phyloP scores from a whole-genome alignment of 768 basidiomycete species.

The Polyporus arcularius region DNA sequence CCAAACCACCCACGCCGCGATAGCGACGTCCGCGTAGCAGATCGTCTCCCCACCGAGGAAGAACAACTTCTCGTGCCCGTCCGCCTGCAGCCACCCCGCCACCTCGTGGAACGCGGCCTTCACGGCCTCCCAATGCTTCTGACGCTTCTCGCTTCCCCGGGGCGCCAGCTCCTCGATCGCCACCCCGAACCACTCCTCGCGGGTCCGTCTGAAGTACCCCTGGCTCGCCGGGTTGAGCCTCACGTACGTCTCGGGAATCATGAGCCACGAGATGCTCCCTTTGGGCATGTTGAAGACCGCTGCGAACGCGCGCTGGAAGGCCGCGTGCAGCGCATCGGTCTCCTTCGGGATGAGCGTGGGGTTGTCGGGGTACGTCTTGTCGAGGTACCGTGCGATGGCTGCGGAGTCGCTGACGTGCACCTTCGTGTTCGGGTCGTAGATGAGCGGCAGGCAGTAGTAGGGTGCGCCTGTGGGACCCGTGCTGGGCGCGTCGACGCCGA shows the following conservation, averaged over 20 bases:
- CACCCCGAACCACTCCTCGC: constrained; percentile 33
- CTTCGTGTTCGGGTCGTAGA: constrained; percentile 30
- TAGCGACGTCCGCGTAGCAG: constrained; percentile 38
- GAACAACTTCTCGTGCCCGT: constrained; percentile 28
- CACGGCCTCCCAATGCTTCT: constrained; percentile 28
- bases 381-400: constrained; percentile 31
- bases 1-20: constrained; percentile 40
- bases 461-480: constrained; percentile 25
- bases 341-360: constrained; percentile 35
- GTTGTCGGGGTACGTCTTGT: constrained; percentile 32
- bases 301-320: constrained; percentile 24
- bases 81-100: constrained; percentile 33
- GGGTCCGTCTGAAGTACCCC: constrained; percentile 35
- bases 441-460: constrained; percentile 29
- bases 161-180: constrained; percentile 37
- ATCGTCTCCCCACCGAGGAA: constrained; percentile 34
- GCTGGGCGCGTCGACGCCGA: constrained; percentile 39
- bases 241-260: constrained; percentile 9
- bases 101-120: constrained; percentile 30
- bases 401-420: constrained; percentile 27
- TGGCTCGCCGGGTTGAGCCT: constrained; percentile 11
- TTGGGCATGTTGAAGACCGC: background rate
- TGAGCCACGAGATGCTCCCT: constrained; percentile 7
- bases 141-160: constrained; percentile 25
- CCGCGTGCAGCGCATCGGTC: constrained; percentile 28